Conservation (phyloP, 305 asterid species). For the Stenogyne calaminthoides region DNA sequence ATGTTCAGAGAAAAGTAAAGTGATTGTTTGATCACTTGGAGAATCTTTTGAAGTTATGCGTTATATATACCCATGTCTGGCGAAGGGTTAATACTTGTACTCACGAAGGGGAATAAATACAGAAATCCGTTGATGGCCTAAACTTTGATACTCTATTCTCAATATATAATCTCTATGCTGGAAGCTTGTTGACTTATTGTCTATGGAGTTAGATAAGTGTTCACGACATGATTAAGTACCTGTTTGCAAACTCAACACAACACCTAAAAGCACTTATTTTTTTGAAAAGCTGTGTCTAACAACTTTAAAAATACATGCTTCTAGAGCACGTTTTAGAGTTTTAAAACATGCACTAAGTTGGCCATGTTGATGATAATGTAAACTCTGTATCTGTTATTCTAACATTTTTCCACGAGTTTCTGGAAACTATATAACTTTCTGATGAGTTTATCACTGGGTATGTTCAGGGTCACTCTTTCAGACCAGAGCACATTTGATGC, state of each 20-base stretch:
- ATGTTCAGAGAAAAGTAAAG: neutral
- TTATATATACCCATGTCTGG: neutral
- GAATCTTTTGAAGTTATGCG: neutral
- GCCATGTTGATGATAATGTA: conserved; percentile 6
- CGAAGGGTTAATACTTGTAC: neutral
- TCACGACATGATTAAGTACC: neutral
- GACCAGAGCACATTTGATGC: conserved; percentile 94
- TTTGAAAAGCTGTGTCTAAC: too few relatives aligned
- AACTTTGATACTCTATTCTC: conserved; percentile 1
- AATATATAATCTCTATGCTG: conserved; percentile 4
- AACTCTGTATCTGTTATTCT: neutral
- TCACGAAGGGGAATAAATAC: conserved; percentile 5
- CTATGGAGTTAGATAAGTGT: neutral
- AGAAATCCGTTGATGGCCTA: neutral
- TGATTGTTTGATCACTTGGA: conserved; percentile 12
- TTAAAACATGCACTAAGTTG: neutral
- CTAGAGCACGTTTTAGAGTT: too few relatives aligned
- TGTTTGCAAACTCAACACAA: too few relatives aligned
- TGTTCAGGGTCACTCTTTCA: conserved; percentile 89
- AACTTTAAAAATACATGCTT: too few relatives aligned
- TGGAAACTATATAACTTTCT: conserved; percentile 6
- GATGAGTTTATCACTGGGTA: conserved; percentile 29
- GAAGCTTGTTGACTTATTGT: too few relatives aligned
- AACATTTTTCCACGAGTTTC: conserved; percentile 9
- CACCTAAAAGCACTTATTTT: too few relatives aligned